These are phyloP conservation scores for Linderniella brevidens DNA, from an alignment of 257 asterid species.

Conservation along the genomic window DNA sequence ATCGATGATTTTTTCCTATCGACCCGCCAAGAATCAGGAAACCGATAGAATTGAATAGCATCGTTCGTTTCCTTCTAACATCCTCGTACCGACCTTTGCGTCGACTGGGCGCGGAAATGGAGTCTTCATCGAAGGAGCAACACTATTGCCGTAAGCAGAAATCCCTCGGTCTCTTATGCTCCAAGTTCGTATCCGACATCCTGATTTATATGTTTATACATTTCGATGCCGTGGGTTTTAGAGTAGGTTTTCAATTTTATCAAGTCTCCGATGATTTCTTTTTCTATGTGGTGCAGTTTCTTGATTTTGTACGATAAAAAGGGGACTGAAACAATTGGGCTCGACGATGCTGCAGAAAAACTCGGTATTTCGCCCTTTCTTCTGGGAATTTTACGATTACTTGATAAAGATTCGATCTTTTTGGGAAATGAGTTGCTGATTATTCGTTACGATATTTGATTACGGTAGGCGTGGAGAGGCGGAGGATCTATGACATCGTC, in stretches of 20 bases:
- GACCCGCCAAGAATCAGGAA: no score
- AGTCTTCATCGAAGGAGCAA: constrained; percentile 27
- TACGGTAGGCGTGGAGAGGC: constrained; percentile 72
- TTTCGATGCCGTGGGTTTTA: no score
- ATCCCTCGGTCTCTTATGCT: constrained; percentile 82
- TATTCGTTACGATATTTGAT: no score
- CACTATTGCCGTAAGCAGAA: constrained; percentile 92
- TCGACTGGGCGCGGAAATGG: no score
- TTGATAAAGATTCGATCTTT: no score
- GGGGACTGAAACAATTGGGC: constrained; percentile 71
- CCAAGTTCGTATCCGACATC: constrained; percentile 37
- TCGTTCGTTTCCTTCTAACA: no score
- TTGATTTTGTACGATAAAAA: constrained; percentile 66
- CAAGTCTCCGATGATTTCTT: background rate
- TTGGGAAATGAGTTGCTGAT: no score
- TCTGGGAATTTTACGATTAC: background rate
- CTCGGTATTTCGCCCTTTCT: constrained; percentile 25
- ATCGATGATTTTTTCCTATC: no score
- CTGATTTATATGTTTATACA: no score
- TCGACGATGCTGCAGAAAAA: constrained; percentile 79
- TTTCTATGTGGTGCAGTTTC: constrained; percentile 36
- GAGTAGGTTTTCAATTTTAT: background rate
- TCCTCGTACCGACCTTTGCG: no score
- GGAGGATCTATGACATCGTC: constrained; percentile 96
- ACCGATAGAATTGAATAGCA: no score